Base-by-base conservation (phyloP, 805 yeast genomes). In the Metschnikowia sp. region DNA sequence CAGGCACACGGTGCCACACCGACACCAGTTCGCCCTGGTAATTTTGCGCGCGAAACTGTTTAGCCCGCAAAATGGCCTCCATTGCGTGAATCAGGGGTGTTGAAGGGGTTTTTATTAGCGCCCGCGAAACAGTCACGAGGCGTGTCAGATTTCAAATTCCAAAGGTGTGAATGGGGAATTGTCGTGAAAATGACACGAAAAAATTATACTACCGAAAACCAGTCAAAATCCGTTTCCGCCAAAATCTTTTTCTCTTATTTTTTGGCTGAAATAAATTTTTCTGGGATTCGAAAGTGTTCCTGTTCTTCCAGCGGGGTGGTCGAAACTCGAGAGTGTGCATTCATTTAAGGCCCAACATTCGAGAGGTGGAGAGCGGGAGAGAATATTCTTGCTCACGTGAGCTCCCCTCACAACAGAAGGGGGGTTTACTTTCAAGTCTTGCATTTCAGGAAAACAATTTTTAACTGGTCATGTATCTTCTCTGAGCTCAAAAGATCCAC, bases 1-100 rank as follows among this genome's bases (percentile, higher is more conserved):
- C 62, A 0, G 96, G 96, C 9, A 86, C 58, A 31, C 63, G 63
- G 59, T 79, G 76, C 96, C 91, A 86, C 3, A 83, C 66, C 7
- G 84, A 48, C 37, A 44, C 52, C 4, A 53, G 5, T 32, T 48
- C 60, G 41, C 58, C 57, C 33, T 63, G 64, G 57, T 69, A 74
- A 55, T 62, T 61, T 22, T 49, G 45, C 2, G 75, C 50, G 31
- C 26, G 32, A 13, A 43, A 50, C 11, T 19, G 12, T 9, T 32
- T 45, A 36, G 49, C 49, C 26, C 44, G 39, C 26, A 32, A 29
- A 30, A 46, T 42, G 3, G 40, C 30, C 15, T 37, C 42, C 45
- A 45, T 45, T 30, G n/a, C 10, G 13, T 8, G 19, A 22, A 22
- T 4, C 6, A 22, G 22, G 22, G 22, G 22, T 22, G 22, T 22